Percentiles rank a stretch among this genome's conserved stretches.
phyloP scores from a whole-genome alignment of 2,329 filamentous ascomycete genomes.

The Cordyceps javanica region DNA sequence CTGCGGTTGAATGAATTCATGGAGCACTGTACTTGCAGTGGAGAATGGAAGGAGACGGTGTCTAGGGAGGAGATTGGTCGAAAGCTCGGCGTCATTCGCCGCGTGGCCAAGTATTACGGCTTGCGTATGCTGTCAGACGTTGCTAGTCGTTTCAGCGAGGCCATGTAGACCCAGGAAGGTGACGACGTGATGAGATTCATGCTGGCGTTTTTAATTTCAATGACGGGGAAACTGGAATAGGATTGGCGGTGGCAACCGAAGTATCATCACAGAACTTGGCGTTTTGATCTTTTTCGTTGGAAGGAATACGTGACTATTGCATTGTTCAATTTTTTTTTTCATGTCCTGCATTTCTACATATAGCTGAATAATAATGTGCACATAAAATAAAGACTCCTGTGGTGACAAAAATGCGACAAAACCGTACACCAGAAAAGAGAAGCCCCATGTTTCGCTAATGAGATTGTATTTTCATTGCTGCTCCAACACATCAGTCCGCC shows the following conservation, averaged over 20 bases:
- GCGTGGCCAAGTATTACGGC: slow-evolving; percentile 72
- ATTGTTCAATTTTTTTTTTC: background rate
- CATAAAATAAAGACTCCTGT: slow-evolving; percentile 2
- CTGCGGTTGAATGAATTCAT: slow-evolving; percentile 86
- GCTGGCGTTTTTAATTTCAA: slow-evolving; percentile 9
- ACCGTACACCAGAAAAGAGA: background rate
- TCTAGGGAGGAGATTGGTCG: slow-evolving; percentile 59
- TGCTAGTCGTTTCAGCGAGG: slow-evolving; percentile 55
- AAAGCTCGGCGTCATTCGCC: slow-evolving; percentile 62
- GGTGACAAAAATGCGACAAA: background rate
- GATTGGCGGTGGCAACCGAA: background rate
- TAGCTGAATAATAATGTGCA: slow-evolving; percentile 5
- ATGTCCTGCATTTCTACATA: background rate
- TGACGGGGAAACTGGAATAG: background rate
- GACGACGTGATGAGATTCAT: slow-evolving; percentile 4
- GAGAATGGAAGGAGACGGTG: slow-evolving; percentile 71
- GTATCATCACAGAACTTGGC: background rate
- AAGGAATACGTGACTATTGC: background rate
- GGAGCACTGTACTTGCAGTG: slow-evolving; percentile 93
- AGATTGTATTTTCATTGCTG: background rate
- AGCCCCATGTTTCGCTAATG: background rate
- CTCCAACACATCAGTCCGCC: background rate
- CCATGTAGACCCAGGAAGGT: slow-evolving; percentile 28
- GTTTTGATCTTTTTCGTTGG: background rate
- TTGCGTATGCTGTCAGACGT: slow-evolving; percentile 76